phyloP scores from a whole-genome alignment of 768 basidiomycete species.

The Suillus brevipes region DNA sequence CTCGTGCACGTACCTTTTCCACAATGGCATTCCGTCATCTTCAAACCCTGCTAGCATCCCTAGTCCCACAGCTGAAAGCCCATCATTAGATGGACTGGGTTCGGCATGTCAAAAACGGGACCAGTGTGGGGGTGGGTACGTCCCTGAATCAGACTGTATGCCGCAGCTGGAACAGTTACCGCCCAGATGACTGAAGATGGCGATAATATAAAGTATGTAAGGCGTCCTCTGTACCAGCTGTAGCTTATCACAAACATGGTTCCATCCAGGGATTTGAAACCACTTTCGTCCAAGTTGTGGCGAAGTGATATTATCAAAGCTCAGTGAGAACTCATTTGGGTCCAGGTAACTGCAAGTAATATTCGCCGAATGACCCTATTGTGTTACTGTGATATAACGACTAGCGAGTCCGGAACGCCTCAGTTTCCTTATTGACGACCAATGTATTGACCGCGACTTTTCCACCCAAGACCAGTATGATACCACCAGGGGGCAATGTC shows the following conservation, averaged over 20 bases:
- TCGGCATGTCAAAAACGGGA: neutral
- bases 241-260: neutral
- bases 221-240: neutral
- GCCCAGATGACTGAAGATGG: neutral
- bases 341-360: neutral
- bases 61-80: neutral
- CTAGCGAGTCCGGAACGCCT: neutral
- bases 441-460: neutral
- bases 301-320: neutral
- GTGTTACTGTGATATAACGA: neutral
- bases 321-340: neutral
- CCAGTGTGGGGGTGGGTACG: neutral
- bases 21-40: neutral
- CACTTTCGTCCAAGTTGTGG: neutral
- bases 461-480: neutral
- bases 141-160: neutral
- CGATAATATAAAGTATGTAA: neutral
- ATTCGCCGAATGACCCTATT: neutral
- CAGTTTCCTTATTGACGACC: neutral
- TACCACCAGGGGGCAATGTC: neutral
- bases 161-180: neutral
- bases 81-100: neutral
- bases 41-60: neutral
- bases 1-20: neutral
- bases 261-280: conserved; percentile 1